Percentiles rank a stretch among this genome's conserved stretches.
phyloP scores from a whole-genome alignment of 805 yeast species.

The Ogataea chonburiensis region DNA sequence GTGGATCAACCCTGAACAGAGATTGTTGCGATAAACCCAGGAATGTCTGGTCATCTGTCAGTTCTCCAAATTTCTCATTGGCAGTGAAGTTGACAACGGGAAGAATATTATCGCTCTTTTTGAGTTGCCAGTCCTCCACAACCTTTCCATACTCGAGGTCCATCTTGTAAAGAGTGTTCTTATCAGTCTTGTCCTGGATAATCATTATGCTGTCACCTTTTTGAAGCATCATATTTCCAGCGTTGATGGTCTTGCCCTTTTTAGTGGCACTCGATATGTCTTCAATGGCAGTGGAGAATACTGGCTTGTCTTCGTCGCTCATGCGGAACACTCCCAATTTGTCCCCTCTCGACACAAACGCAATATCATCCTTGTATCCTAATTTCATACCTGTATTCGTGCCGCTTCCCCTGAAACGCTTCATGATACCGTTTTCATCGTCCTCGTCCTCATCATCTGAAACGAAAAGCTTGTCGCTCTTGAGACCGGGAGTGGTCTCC shows the following conservation, averaged over 20 bases:
- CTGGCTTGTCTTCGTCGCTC: conserved; percentile 49
- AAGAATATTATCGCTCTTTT: conserved; percentile 33
- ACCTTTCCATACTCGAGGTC: conserved; percentile 77
- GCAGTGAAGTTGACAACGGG: conserved; percentile 65
- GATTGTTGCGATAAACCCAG: conserved; percentile 66
- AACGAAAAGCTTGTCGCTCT: conserved; percentile 7
- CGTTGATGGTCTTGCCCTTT: conserved; percentile 41
- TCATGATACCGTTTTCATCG: conserved; percentile 17
- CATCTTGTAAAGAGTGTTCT: conserved; percentile 59
- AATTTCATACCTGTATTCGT: conserved; percentile 65
- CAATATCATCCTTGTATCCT: conserved; percentile 66
- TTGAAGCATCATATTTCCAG: conserved; percentile 72
- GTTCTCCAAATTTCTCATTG: conserved; percentile 67
- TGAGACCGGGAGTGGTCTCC: conserved; percentile 20
- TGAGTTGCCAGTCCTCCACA: conserved; percentile 81
- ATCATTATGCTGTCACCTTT: conserved; percentile 69
- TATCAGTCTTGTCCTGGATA: conserved; percentile 51
- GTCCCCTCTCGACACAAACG: conserved; percentile 78
- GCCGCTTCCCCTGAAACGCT: conserved; percentile 25
- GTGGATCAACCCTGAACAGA: conserved; percentile 78
- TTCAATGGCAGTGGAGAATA: conserved; percentile 67
- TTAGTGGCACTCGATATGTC: conserved; percentile 54
- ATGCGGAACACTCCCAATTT: conserved; percentile 77
- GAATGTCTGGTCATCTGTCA: conserved; percentile 71
- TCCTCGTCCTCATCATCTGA: conserved; percentile 33